Evolutionary conservation across 2,329 filamentous ascomycete genomes (phyloP).

Genomic region (Dothistroma pini): DNA sequence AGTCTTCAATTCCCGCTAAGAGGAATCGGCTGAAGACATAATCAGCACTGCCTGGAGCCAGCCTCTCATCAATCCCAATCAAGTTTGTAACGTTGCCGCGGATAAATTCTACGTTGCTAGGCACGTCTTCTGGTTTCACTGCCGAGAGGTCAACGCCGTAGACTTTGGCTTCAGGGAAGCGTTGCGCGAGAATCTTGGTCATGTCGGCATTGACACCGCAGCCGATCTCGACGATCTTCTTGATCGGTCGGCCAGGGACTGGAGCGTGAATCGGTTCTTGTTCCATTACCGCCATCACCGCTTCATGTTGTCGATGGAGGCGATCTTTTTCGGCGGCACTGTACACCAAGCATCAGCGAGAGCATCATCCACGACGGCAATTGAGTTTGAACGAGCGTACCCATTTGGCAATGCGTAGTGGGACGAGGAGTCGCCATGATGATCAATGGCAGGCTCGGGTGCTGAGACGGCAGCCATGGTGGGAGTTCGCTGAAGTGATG

Average conservation of each 20-base stretch:
- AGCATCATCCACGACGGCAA: too few relatives aligned
- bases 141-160: constrained; percentile 13
- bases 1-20: constrained; percentile 9
- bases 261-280: constrained; percentile 8
- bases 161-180: constrained; percentile 9
- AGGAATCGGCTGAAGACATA: constrained; percentile 14
- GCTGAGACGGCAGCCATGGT: background rate
- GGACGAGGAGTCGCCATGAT: constrained; percentile 1
- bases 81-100: constrained; percentile 11
- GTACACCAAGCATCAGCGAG: background rate
- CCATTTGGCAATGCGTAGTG: constrained; percentile 39
- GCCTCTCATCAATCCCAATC: constrained; percentile 3
- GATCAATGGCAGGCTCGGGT: background rate
- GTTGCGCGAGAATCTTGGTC: constrained; percentile 21
- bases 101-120: constrained; percentile 11
- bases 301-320: constrained; percentile 12
- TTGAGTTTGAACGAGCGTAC: background rate
- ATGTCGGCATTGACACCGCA: constrained; percentile 38
- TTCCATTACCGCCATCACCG: constrained; percentile 8
- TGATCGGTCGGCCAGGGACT: background rate
- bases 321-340: constrained; percentile 9
- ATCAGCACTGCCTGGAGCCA: constrained; percentile 7
- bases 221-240: constrained; percentile 35
- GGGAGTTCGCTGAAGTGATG: background rate
- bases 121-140: background rate